Evolutionary conservation across 2,329 filamentous ascomycete genomes (phyloP), one percentile per base, ranked within the genome.

Genomic region (Zasmidium angulare): DNA sequence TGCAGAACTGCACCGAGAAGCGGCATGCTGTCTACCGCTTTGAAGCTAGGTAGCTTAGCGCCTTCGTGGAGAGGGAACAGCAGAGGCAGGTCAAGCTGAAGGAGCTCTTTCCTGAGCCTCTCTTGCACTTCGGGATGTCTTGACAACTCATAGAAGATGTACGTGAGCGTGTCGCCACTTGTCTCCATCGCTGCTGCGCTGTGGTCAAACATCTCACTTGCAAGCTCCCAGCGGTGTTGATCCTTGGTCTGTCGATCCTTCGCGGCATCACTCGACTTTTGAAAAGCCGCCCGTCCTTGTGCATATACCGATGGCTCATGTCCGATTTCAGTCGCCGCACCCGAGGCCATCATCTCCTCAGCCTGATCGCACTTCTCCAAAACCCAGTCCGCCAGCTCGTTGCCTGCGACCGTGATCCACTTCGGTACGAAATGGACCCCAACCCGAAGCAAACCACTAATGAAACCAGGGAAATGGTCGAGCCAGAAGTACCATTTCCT

Each of bases 131-230:
- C 48, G 2, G 63, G 62, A 40, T 55, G 54, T 2, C 29, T 55
- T 10, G 60, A 64, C 17, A 67, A 75, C 36, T 86, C 79, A 75
- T 85, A 85, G 20, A 82, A 73, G 1, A 85, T 68, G 65, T 87
- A 89, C 1, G 82, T 83, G 24, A 89, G 74, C 0, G 83, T 84
- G 23, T 90, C 84, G 0, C 85, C 87, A 6, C 86, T 87, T 0
- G 89, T 92, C 69, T 93, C 89, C 62, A 90, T 87, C 0, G 89
- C 89, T 0, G 89, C 89, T 2, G 88, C 83, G 4, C 90, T 78
- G 63, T 92, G 89, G 66, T 92, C 89, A 43, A 89, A 81, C 59
- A 89, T 78, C 68, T 92, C 89, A 31, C 85, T 89, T 1, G 87
- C 86, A 36, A 62, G 29, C 29, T 55, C 48, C 48, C 50, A 23